Evolutionary conservation across 2,329 filamentous ascomycete genomes (phyloP).

Genomic region (Coniella vitis): DNA sequence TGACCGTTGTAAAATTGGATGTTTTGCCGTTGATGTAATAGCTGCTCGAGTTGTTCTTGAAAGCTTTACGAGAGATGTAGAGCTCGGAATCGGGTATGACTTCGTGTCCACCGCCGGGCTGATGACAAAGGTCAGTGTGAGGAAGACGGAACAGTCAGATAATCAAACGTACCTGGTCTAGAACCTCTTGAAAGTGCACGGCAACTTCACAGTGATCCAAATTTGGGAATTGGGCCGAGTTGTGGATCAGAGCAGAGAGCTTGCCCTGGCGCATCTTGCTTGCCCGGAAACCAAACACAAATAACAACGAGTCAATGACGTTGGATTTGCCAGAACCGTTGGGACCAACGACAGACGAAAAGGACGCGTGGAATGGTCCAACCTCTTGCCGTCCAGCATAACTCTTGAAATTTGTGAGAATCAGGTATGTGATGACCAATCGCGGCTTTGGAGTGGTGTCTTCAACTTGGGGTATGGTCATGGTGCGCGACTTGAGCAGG

Average conservation of each 20-base stretch:
- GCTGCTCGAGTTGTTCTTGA: constrained; percentile 97
- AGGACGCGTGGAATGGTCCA: constrained; percentile 92
- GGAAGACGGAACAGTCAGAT: no score
- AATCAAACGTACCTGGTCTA: constrained; percentile 58
- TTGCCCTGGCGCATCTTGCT: constrained; percentile 99
- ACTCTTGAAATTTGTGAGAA: constrained; percentile 97
- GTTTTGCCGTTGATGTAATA: constrained; percentile 92
- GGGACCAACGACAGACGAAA: constrained; percentile 94
- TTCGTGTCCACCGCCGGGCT: constrained; percentile 66
- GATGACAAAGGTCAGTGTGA: constrained; percentile 22
- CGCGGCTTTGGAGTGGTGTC: constrained; percentile 72
- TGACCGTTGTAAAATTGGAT: constrained; percentile 89
- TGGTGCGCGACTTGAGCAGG: constrained; percentile 74
- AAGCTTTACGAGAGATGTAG: constrained; percentile 83
- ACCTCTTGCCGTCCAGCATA: constrained; percentile 94
- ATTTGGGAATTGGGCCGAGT: constrained; percentile 80
- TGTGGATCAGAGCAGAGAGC: constrained; percentile 95
- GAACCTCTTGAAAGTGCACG: constrained; percentile 92
- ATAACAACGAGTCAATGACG: constrained; percentile 94
- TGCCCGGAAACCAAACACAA: constrained; percentile 97
- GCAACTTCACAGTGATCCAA: constrained; percentile 91
- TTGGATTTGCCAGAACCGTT: constrained; percentile 99
- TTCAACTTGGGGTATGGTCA: constrained; percentile 62
- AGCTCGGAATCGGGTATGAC: constrained; percentile 78
- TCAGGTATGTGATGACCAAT: constrained; percentile 86